A percentile compares a stretch with the other conserved stretches of the same genome.
These are phyloP conservation scores for Huntiella abstrusa DNA, from an alignment of 2,329 filamentous ascomycete genomes.

Conservation along the genomic window DNA sequence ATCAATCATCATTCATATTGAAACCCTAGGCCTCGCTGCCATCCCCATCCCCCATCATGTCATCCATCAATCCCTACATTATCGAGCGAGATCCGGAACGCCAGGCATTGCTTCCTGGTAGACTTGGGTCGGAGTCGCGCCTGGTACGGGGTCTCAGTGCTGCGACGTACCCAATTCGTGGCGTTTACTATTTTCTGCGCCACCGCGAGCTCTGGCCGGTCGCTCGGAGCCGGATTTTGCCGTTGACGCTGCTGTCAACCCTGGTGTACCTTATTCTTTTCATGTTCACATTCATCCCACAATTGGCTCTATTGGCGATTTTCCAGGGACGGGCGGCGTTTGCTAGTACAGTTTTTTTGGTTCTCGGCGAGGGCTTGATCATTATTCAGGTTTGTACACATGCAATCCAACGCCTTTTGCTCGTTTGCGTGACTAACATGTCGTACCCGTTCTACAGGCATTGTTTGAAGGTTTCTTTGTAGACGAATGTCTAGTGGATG, in stretches of 20 bases:
- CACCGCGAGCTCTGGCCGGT: slow-evolving; percentile 71
- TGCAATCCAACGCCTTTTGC: neutral
- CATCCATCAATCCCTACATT: neutral
- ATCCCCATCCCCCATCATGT: too few relatives aligned
- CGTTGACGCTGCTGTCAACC: slow-evolving; percentile 61
- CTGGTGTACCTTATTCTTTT: slow-evolving; percentile 78
- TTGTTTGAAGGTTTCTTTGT: slow-evolving; percentile 70
- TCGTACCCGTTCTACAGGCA: slow-evolving; percentile 15
- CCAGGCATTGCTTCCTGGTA: slow-evolving; percentile 2
- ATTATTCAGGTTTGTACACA: slow-evolving; percentile 30
- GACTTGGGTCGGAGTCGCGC: neutral
- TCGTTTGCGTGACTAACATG: neutral
- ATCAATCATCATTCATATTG: too few relatives aligned
- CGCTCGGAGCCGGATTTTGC: slow-evolving; percentile 57
- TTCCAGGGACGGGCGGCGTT: slow-evolving; percentile 82
- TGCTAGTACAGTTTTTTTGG: slow-evolving; percentile 71
- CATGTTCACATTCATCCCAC: slow-evolving; percentile 70
- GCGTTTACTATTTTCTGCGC: slow-evolving; percentile 63
- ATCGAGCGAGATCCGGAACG: neutral
- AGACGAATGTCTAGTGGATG: slow-evolving; percentile 58
- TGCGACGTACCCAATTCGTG: slow-evolving; percentile 41
- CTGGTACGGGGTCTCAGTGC: slow-evolving; percentile 23
- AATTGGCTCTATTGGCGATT: slow-evolving; percentile 72
- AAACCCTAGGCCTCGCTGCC: too few relatives aligned
- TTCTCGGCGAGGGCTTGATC: slow-evolving; percentile 64